Base-by-base conservation (phyloP, 768 basidiomycete species). In the Pluteus cervinus region DNA sequence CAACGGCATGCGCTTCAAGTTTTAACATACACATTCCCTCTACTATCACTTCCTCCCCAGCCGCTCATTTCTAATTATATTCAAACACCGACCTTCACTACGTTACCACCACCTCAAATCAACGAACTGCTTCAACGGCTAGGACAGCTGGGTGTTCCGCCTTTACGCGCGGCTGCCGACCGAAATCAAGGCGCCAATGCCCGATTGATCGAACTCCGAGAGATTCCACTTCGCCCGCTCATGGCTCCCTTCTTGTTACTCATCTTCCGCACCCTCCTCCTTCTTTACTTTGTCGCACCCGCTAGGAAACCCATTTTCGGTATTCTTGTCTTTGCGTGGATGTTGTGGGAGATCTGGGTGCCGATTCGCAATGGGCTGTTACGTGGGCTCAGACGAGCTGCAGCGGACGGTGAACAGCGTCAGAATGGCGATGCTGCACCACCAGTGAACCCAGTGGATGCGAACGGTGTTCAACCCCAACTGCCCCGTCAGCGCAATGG, bases 281-380 rank as follows among this genome's bases (percentile, higher is more conserved):
- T 87, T 20, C 65, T 87, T 3, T 87, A 86, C 56, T 85, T 87
- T 55, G 79, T 87, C 49, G 79, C 80, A 4, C 85, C 85, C 0
- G 71, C 80, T 5, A 69, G 80, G 46, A 82, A 83, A 39, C 85
- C 85, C 4, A 53, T 86, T 14, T 72, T 86, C 41, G 81, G 76
- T 24, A 46, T 83, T 25, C 59, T 86, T 40, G 68, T 87, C 21
- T 58, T 79, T 16, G 73, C 66, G 2, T 86, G 81, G 81, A 74
- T 84, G 55, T 39, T 81, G 17, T 87, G 83, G 53, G 85, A 87
- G 55, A 76, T 81, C 23, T 85, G 81, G 81, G 73, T 71, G 36
- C 79, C 79, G 17, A 69, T 86, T 40, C 70, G 79, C 25, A 68
- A 58, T 47, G 73, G 49, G 33, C 50, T 66, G 20, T 50, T 55